These are phyloP conservation scores for Tetrahymena malaccensis DNA, from an alignment of 73 alveolate genomes.

Conservation along the genomic window DNA sequence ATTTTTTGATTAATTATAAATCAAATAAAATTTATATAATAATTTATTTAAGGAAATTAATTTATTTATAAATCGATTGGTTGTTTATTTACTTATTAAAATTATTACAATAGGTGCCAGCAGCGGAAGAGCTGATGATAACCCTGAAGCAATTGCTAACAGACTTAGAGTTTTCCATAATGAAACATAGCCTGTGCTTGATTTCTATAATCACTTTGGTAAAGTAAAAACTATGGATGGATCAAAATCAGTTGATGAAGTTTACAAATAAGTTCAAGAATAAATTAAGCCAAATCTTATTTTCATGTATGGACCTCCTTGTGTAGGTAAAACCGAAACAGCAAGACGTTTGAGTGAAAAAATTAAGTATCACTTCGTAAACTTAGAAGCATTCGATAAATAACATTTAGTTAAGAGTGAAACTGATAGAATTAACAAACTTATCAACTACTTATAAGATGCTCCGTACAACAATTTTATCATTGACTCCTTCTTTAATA, in stretches of 20 bases:
- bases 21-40: not conserved
- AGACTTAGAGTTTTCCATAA: slow-evolving; percentile 83
- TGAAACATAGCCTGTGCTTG: slow-evolving; percentile 89
- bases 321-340: not conserved
- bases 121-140: slow-evolving; percentile 96
- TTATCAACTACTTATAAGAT: not conserved
- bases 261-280: slow-evolving; percentile 28
- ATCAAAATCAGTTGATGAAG: slow-evolving; percentile 71
- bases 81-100: not conserved
- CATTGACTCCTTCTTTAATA: not conserved
- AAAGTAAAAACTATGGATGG: slow-evolving; percentile 73
- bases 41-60: not conserved
- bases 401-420: not conserved
- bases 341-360: not conserved
- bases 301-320: not conserved
- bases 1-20: not conserved
- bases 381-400: not conserved
- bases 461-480: not conserved
- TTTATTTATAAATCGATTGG: not conserved
- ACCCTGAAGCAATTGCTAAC: slow-evolving; percentile 91
- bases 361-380: not conserved
- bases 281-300: not conserved
- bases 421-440: not conserved
- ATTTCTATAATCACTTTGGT: slow-evolving; percentile 58
- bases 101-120: slow-evolving; percentile 52